Conservation (phyloP, 495 filamentous ascomycete genomes). For the Xylaria venustula region DNA sequence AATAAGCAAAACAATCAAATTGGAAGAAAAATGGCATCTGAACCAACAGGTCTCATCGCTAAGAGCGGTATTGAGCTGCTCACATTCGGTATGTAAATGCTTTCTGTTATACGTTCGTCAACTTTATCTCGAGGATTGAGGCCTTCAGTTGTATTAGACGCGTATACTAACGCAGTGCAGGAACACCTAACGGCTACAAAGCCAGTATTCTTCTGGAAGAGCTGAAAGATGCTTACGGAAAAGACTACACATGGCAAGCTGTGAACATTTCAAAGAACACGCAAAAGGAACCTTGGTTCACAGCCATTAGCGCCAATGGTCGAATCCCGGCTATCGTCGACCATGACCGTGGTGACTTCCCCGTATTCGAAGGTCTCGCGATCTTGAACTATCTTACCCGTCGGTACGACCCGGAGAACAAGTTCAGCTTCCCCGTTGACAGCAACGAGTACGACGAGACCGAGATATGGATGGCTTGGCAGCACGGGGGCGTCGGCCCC, state of each 20-base stretch:
- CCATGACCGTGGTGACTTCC: conserved; percentile 55
- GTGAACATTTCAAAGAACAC: conserved; percentile 69
- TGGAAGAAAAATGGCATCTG: conserved; percentile 25
- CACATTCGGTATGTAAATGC: conserved; percentile 36
- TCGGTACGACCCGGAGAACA: conserved; percentile 74
- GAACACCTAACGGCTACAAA: conserved; percentile 56
- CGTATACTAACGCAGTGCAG: neutral
- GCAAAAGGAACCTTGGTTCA: conserved; percentile 70
- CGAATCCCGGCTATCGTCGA: conserved; percentile 84
- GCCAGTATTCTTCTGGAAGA: conserved; percentile 79
- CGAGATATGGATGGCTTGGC: conserved; percentile 62
- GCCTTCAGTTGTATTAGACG: neutral
- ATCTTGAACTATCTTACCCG: conserved; percentile 77
- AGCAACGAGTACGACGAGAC: conserved; percentile 66
- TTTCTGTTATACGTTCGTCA: neutral
- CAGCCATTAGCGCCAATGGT: conserved; percentile 77
- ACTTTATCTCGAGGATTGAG: too few species aligned
- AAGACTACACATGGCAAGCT: conserved; percentile 60
- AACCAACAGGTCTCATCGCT: conserved; percentile 52
- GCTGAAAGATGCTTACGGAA: conserved; percentile 55
- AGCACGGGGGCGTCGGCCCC: conserved; percentile 68
- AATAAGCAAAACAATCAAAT: neutral
- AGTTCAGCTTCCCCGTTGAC: conserved; percentile 70
- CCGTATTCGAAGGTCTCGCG: conserved; percentile 73
- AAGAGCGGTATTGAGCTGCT: conserved; percentile 57